Evolutionary conservation across 306 rosid species (phyloP), one percentile per base, ranked within the genome.

Genomic region (Glycine tomentella): DNA sequence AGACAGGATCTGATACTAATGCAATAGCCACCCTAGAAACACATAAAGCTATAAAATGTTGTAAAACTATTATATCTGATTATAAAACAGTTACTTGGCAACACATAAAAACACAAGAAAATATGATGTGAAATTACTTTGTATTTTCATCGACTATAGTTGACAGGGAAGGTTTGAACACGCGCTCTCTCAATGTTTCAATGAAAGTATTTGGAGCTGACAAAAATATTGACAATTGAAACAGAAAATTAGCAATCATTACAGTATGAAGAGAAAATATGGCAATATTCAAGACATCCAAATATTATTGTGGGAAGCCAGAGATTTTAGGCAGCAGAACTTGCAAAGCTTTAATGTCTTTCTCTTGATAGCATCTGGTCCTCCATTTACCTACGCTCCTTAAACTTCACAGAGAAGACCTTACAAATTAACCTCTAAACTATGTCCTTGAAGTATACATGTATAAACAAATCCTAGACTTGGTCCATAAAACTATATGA

Each of bases 131-230:
- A 82, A 82, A 70, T 77, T 95, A 95, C 99, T 89, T 95, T 9
- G 86, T 74, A 82, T 86, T 87, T 84, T 95, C 99, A 50, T 86
- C 84, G 59, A 95, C 69, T 61, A 95, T 88, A 53, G 93, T 87
- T 76, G 99, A 86, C 82, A 95, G 78, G 65, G 97, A 87, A 44
- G 99, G 99, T 88, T 89, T 93, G 86, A 95, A 95, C 92, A 95
- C 87, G 75, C 90, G 97, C 77, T 95, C 99, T 93, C 99, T 95
- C 89, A 95, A 69, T 69, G 96, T 91, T 84, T 93, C 98, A 48
- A 95, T 83, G 83, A 93, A 93, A 50, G 91, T 92, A 90, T 83
- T 84, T 49, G 97, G 91, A 82, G 88, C 98, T 95, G 97, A 82
- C 57, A 79, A 76, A 78, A 76, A 84, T 14, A 51, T 76, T 34